phyloP scores from a whole-genome alignment of 2,329 filamentous ascomycete genomes.

The Cladobotryum protrusum region DNA sequence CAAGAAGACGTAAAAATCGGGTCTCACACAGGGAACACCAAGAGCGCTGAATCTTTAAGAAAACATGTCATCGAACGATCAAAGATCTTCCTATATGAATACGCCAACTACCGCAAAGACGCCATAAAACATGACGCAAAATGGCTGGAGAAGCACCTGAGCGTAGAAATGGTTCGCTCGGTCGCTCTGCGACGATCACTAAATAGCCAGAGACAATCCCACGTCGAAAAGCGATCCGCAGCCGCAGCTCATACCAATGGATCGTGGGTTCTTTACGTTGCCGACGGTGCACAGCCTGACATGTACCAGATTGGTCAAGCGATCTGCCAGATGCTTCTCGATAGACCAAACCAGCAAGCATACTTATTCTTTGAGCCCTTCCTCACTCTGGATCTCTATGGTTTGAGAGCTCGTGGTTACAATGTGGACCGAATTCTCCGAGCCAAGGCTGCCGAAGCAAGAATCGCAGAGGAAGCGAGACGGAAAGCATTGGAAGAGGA shows the following conservation, averaged over 20 bases:
- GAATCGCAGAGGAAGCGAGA: slow-evolving; percentile 77
- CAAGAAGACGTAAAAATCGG: slow-evolving; percentile 73
- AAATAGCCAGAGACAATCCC: slow-evolving; percentile 60
- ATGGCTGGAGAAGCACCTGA: slow-evolving; percentile 84
- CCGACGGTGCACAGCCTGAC: slow-evolving; percentile 61
- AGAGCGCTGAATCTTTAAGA: slow-evolving; percentile 60
- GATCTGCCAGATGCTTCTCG: slow-evolving; percentile 72
- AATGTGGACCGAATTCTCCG: slow-evolving; percentile 93
- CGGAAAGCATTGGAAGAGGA: slow-evolving; percentile 70
- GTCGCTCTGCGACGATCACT: slow-evolving; percentile 75
- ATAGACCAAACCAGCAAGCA: slow-evolving; percentile 79
- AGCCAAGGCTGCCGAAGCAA: slow-evolving; percentile 78
- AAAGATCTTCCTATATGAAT: slow-evolving; percentile 82
- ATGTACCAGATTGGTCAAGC: slow-evolving; percentile 90
- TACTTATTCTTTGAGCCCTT: slow-evolving; percentile 89
- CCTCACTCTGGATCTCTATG: slow-evolving; percentile 74
- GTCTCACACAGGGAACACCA: slow-evolving; percentile 57
- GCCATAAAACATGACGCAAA: slow-evolving; percentile 79
- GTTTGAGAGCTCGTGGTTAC: slow-evolving; percentile 81
- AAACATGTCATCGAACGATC: slow-evolving; percentile 82
- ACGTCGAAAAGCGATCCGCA: slow-evolving; percentile 69
- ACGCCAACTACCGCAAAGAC: slow-evolving; percentile 62
- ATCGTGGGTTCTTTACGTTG: slow-evolving; percentile 68
- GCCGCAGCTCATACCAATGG: slow-evolving; percentile 51
- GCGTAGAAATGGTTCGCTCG: slow-evolving; percentile 69